phyloP scores from a whole-genome alignment of 768 basidiomycete genomes.

The Russula lepida region DNA sequence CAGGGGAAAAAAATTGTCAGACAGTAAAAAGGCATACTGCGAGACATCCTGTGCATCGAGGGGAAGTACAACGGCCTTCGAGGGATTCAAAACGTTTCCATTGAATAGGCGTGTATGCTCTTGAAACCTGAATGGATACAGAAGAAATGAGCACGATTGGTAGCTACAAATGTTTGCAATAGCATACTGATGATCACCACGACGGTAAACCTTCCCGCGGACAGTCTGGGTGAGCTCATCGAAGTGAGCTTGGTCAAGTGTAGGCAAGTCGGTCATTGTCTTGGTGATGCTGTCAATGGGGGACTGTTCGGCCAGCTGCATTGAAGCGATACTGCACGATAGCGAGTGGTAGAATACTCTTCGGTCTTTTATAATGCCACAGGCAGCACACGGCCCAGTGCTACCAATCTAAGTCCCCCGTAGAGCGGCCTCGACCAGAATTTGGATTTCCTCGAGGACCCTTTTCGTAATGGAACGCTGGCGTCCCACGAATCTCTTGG shows the following conservation, averaged over 20 bases:
- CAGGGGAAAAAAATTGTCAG: not conserved
- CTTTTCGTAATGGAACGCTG: not conserved
- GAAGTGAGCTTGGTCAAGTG: constrained; percentile 9
- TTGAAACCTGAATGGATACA: constrained; percentile 10
- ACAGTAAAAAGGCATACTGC: constrained; percentile 36
- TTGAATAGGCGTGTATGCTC: constrained; percentile 47
- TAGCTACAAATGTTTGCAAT: not conserved
- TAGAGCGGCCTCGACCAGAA: constrained; percentile 7
- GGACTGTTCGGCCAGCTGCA: not conserved
- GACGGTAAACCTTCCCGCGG: constrained; percentile 16
- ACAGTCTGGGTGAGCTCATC: constrained; percentile 15
- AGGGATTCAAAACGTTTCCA: constrained; percentile 54
- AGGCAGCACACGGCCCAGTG: not conserved
- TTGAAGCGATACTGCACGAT: not conserved
- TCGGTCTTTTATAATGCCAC: not conserved
- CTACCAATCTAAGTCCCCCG: not conserved
- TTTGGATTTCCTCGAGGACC: not conserved
- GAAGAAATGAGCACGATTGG: not conserved
- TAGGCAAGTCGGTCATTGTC: not conserved
- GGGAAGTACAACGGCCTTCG: constrained; percentile 64
- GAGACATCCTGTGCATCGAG: constrained; percentile 76
- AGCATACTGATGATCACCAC: constrained; percentile 16
- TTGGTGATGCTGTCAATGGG: not conserved
- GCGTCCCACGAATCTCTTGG: not conserved
- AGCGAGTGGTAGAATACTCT: not conserved